A percentile compares a stretch with the other conserved stretches of the same genome.
These are phyloP conservation scores for Xylaria hypoxylon DNA, from an alignment of 2,329 filamentous ascomycete species.

Conservation along the genomic window DNA sequence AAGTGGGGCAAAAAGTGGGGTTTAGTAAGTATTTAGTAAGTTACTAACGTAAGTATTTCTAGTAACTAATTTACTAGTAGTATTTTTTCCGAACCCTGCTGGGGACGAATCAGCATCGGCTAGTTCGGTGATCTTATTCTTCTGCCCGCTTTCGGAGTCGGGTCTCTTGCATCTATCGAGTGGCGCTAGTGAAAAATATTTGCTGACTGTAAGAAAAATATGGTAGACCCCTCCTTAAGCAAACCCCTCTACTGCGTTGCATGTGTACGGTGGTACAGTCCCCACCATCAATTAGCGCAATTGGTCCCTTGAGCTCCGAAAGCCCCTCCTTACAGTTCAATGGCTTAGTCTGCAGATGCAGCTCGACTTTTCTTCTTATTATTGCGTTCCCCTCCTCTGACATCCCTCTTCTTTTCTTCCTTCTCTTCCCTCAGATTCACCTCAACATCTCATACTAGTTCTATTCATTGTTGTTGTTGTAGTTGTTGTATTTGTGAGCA, in stretches of 20 bases:
- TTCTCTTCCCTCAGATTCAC: slow-evolving; percentile 34
- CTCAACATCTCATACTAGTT: slow-evolving; percentile 33
- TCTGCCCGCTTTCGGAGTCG: slow-evolving; percentile 39
- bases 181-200: slow-evolving; percentile 35
- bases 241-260: slow-evolving; percentile 30
- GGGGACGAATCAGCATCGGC: slow-evolving; percentile 1
- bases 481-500: slow-evolving; percentile 38
- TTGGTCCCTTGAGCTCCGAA: slow-evolving; percentile 38
- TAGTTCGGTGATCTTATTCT: slow-evolving; percentile 16
- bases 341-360: slow-evolving; percentile 28
- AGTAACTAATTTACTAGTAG: no score
- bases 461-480: slow-evolving; percentile 41
- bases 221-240: slow-evolving; percentile 10
- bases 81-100: no score
- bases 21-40: no score
- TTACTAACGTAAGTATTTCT: no score
- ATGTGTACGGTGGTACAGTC: slow-evolving; percentile 20
- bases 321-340: slow-evolving; percentile 33
- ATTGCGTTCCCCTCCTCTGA: slow-evolving; percentile 31
- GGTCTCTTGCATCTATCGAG: slow-evolving; percentile 28
- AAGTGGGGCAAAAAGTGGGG: no score
- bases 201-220: slow-evolving; percentile 34
- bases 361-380: slow-evolving; percentile 37
- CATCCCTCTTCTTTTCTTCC: slow-evolving; percentile 26
- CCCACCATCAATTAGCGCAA: slow-evolving; percentile 29